These are phyloP conservation scores for Claviceps monticola DNA, from an alignment of 2,329 filamentous ascomycete genomes.

Conservation along the genomic window DNA sequence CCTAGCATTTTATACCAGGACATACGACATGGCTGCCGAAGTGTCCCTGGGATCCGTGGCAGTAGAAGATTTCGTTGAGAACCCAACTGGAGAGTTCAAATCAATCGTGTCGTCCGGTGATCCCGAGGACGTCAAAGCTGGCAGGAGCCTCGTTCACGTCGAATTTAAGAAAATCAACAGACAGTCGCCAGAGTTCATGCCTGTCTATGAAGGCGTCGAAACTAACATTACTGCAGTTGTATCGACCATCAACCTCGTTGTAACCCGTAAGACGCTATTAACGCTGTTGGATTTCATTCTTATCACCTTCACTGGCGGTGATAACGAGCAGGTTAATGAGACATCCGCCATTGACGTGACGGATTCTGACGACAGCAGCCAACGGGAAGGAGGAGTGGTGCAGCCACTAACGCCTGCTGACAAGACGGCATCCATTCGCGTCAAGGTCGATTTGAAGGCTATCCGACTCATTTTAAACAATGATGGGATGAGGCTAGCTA, in stretches of 20 bases:
- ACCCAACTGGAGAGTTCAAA: slow-evolving; percentile 81
- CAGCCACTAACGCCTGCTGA: slow-evolving; percentile 23
- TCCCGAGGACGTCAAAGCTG: slow-evolving; percentile 55
- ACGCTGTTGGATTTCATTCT: slow-evolving; percentile 91
- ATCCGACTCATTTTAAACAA: slow-evolving; percentile 94
- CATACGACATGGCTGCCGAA: slow-evolving; percentile 87
- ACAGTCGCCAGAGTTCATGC: slow-evolving; percentile 84
- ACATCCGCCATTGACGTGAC: slow-evolving; percentile 18
- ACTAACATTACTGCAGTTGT: slow-evolving; percentile 84
- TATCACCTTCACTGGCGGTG: slow-evolving; percentile 66
- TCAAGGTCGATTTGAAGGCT: slow-evolving; percentile 86
- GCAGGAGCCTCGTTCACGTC: slow-evolving; percentile 72
- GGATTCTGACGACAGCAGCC: slow-evolving; percentile 15
- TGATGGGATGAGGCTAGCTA: slow-evolving; percentile 88
- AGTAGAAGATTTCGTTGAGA: slow-evolving; percentile 89
- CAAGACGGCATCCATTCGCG: slow-evolving; percentile 62
- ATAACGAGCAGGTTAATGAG: slow-evolving; percentile 27
- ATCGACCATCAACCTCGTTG: slow-evolving; percentile 90
- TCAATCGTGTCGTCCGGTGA: slow-evolving; percentile 86
- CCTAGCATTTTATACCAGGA: slow-evolving; percentile 74
- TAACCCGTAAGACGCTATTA: slow-evolving; percentile 83
- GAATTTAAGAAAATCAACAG: slow-evolving; percentile 84
- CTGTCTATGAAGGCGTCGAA: slow-evolving; percentile 82
- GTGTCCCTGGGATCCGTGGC: slow-evolving; percentile 76
- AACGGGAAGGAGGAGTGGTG: slow-evolving; percentile 20